Conservation (phyloP, 225 moss, liverwort and hornwort species). For the Pleurozium schreberi region DNA sequence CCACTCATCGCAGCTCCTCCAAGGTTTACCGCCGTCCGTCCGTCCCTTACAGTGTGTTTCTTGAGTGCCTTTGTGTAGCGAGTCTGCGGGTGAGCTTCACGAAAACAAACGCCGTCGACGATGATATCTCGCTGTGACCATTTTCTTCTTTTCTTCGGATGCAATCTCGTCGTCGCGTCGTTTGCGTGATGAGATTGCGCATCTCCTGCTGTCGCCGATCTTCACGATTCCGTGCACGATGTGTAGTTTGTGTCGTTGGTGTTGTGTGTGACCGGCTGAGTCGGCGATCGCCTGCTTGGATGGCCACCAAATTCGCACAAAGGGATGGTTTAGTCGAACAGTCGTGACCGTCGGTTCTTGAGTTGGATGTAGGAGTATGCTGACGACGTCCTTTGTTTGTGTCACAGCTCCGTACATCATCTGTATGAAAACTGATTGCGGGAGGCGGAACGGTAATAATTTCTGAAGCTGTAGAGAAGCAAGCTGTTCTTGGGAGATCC, state of each 20-base stretch:
- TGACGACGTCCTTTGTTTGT: not conserved
- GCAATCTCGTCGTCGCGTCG: not conserved
- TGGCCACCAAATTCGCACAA: not conserved
- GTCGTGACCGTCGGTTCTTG: too few species aligned
- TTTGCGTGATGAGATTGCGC: not conserved
- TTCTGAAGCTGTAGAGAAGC: not conserved
- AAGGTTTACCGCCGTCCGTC: not conserved
- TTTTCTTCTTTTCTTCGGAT: not conserved
- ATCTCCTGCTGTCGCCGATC: slow-evolving; percentile 10
- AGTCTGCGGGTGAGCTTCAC: slow-evolving; percentile 12
- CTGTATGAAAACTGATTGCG: slow-evolving; percentile 6
- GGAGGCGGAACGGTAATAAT: not conserved
- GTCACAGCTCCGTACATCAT: slow-evolving; percentile 2
- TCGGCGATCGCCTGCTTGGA: slow-evolving; percentile 14
- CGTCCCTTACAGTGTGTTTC: not conserved
- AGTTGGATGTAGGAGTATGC: not conserved
- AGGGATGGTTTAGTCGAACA: not conserved
- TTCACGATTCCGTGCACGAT: slow-evolving; percentile 4
- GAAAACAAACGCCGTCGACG: not conserved
- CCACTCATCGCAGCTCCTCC: not conserved
- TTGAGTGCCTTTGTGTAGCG: not conserved
- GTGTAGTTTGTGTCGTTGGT: not conserved
- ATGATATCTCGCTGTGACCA: not conserved
- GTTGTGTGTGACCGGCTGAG: not conserved
- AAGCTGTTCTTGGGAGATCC: not conserved